Evolutionary conservation across 208 protist species (phyloP), one percentile per base, ranked within the genome.

Genomic region (Crithidia sp.): DNA sequence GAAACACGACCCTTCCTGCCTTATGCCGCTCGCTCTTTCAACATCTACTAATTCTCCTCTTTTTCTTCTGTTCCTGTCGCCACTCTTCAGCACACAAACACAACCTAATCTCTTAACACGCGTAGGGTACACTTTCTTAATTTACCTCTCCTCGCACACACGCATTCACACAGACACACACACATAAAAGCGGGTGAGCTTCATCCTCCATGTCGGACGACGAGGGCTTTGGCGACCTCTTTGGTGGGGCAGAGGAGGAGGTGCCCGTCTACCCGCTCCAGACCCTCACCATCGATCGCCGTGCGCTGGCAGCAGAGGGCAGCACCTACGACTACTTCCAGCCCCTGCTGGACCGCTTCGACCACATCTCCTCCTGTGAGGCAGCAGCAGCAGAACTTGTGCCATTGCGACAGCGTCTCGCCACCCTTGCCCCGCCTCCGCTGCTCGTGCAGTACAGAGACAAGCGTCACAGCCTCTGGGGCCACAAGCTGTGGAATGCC

Each of bases 401-500:
- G 16, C 45, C 9, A 36, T 50, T 76, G 28, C 56, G 64, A 0
- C 52, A 86, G 53, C 71, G 76, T n/a, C 56, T 83, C 43, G 67
- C 40, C 8, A 45, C 49, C 9, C 40, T 78, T 2, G 37, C 50
- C 2, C 79, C 84, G 2, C 55, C 63, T 1, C 84, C 83, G 36
- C 74, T 92, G n/a, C 60, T 61, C 10, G 85, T 95, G 14, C 76
- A 85, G 57, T 92, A 84, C 69, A 87, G 91, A 12, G 86, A 92
- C 56, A 95, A 95, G 70, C 89, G 87, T 4, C 92, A 96, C 79
- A 95, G 89, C 67, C 74, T 96, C 39, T 96, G 92, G 90, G 92
- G 92, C 10, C 92, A 96, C 69, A 83, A 81, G 43, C 71, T 96
- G 41, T 96, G 92, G 90, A 96, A 96, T 59, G 92, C 92, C 0